Percentiles rank a stretch among this genome's conserved stretches.
phyloP scores from a whole-genome alignment of 768 basidiomycete genomes.

The Auricularia cornea region DNA sequence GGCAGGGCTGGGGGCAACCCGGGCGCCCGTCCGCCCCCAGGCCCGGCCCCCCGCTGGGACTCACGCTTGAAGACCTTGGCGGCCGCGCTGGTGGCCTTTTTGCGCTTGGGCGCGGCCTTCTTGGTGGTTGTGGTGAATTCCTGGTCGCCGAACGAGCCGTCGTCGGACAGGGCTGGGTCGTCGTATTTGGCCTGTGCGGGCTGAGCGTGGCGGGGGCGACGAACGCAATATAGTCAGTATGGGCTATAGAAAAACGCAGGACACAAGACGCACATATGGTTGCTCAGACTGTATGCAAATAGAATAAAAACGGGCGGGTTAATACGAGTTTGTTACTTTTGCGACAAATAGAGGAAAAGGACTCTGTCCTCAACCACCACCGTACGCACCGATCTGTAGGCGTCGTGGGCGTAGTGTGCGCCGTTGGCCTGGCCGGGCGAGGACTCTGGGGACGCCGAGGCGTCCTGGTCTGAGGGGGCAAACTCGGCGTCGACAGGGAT shows the following conservation, averaged over 20 bases:
- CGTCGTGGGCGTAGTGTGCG: conserved; percentile 1
- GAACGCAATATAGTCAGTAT: background rate
- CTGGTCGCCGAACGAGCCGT: conserved; percentile 8
- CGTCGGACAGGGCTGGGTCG: conserved; percentile 11
- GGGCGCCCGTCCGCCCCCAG: background rate
- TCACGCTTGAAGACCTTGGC: conserved; percentile 4
- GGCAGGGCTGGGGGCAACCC: background rate
- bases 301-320: background rate
- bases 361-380: background rate
- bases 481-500: background rate
- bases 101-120: conserved; percentile 8
- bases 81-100: conserved; percentile 6
- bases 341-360: background rate
- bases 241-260: background rate
- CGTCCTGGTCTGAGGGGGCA: background rate
- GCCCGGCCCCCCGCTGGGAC: background rate
- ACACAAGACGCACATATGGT: background rate
- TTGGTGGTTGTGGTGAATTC: conserved; percentile 5
- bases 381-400: background rate
- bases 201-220: background rate
- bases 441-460: background rate
- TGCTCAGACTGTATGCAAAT: background rate
- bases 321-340: background rate
- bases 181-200: conserved; percentile 2
- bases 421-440: background rate